Evolutionary conservation across 768 basidiomycete genomes (phyloP).

Genomic region (Pholiota molesta): DNA sequence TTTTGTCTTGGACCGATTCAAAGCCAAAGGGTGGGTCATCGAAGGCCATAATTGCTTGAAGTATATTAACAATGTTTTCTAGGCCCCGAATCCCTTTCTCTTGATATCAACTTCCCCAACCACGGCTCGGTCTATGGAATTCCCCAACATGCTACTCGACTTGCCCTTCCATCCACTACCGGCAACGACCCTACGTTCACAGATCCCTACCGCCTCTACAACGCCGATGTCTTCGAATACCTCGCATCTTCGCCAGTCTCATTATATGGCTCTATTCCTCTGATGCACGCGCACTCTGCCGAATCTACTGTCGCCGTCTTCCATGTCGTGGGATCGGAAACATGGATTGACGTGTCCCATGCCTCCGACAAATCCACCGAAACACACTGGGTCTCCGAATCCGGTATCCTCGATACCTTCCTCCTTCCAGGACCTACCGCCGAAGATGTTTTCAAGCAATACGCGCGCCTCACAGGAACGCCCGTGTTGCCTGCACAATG

Average conservation of each 20-base stretch:
- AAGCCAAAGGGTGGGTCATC: conserved; percentile 85
- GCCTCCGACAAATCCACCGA: conserved; percentile 66
- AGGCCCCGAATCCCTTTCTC: conserved; percentile 93
- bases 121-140: conserved; percentile 94
- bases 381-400: conserved; percentile 98
- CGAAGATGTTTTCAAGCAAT: conserved; percentile 82
- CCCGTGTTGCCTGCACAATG: conserved; percentile 89
- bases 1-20: conserved; percentile 83
- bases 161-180: conserved; percentile 87
- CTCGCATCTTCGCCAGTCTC: conserved; percentile 76
- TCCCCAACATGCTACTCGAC: conserved; percentile 91
- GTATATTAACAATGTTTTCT: conserved; percentile 3
- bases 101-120: conserved; percentile 93
- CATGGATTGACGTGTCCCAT: conserved; percentile 91
- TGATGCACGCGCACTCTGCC: conserved; percentile 91
- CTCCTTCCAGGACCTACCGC: conserved; percentile 91
- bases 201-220: conserved; percentile 95
- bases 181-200: conserved; percentile 76
- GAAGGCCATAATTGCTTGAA: not conserved
- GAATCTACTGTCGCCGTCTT: conserved; percentile 91
- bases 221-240: conserved; percentile 97
- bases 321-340: conserved; percentile 86
- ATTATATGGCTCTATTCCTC: conserved; percentile 89
- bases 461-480: conserved; percentile 81
- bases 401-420: conserved; percentile 93